These are phyloP conservation scores for Hymenoscyphus repandus DNA, from an alignment of 2,329 filamentous ascomycete genomes.

Conservation along the genomic window DNA sequence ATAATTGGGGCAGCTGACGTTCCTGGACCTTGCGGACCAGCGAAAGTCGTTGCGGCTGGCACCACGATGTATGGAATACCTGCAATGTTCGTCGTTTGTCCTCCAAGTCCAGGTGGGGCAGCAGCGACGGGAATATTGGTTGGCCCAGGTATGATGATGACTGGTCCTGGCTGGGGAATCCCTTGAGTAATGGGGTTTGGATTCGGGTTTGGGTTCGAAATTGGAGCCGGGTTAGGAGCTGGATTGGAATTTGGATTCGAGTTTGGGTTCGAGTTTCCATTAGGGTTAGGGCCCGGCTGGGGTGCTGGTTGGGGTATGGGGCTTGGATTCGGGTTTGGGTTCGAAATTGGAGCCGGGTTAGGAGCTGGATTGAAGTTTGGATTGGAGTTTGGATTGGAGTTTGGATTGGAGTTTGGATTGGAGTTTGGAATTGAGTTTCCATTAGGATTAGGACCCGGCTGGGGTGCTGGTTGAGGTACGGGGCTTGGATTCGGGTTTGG, in stretches of 20 bases:
- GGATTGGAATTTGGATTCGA: background rate
- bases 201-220: too few relatives aligned
- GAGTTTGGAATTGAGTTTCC: too few relatives aligned
- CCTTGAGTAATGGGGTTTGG: background rate
- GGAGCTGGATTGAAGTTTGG: background rate
- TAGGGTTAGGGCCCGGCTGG: background rate
- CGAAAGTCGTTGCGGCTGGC: conserved; percentile 6
- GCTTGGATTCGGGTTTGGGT: too few relatives aligned
- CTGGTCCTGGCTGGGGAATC: background rate
- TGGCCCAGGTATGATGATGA: conserved; percentile 4
- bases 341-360: too few relatives aligned
- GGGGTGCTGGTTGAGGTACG: too few relatives aligned
- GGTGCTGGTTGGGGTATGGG: background rate
- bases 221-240: background rate
- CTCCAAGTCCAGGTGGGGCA: conserved; percentile 5
- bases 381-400: background rate
- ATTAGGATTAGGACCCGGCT: too few relatives aligned
- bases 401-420: too few relatives aligned
- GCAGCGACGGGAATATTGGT: conserved; percentile 4
- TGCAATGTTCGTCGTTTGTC: conserved; percentile 2
- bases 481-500: too few relatives aligned
- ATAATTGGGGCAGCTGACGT: background rate
- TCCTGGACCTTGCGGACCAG: background rate
- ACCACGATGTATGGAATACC: conserved; percentile 7
- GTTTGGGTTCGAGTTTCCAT: background rate